Evolutionary conservation across 129 eudicot genomes (phyloP), one percentile per base, ranked within the genome.

Genomic region (Lactuca sativa): DNA sequence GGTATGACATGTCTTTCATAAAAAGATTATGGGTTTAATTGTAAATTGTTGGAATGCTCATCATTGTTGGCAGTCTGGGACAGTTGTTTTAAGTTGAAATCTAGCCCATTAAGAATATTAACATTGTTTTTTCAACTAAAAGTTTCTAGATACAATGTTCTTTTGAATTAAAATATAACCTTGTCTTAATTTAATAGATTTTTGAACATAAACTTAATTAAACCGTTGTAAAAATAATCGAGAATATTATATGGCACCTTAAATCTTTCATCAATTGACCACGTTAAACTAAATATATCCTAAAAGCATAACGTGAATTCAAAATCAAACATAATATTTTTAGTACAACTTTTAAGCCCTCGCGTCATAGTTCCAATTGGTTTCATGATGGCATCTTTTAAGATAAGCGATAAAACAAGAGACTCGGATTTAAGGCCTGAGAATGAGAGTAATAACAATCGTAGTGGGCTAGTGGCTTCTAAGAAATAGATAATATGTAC

Each of bases 21-120:
- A 9, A 60, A 8, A 25, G 25, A 48, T 25, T 31, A 69, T 11
- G 75, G 71, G 70, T 14, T 37, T 60, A 38, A 16, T 21, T 76
- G 44, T 41, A 56, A 61, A 69, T 31, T 40, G 38, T 69, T 68
- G 3, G 55, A 25, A 17, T 47, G 54, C 65, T 61, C 62, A 54
- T 76, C 36, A 76, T 76, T 69, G 56, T 67, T 56, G 80, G 70
- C 40, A 70, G 64, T 74, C 75, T 76, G 75, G 74, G 70, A 62
- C 81, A 76, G 75, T 69, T 69, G 80, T 76, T 69, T 69, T 59
- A 51, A 25, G 70, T 76, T 76, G 64, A 40, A 68, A 60, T 43
- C 53, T 9, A 15, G 33, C 60, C 37, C 36, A 59, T 41, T 51
- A 59, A 5, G 49, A 9, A 43, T 43, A 43, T 43, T 43, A 41